Evolutionary conservation across 768 basidiomycete genomes (phyloP).

Genomic region (Collybia mongolica): DNA sequence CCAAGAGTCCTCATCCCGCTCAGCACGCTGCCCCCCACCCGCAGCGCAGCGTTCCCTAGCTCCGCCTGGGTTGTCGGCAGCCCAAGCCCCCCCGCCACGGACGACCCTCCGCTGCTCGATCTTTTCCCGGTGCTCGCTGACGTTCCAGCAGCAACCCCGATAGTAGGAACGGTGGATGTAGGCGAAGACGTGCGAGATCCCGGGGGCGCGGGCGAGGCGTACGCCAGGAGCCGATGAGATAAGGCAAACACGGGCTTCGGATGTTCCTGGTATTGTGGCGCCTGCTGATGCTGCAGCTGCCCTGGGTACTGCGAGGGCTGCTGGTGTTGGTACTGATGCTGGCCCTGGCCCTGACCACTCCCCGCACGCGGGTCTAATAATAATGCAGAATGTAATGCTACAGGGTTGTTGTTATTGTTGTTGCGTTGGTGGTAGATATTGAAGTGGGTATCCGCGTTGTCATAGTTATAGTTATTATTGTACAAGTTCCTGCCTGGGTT

Average conservation of each 20-base stretch:
- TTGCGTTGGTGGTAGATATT: background rate
- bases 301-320: background rate
- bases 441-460: background rate
- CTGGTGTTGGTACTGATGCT: background rate
- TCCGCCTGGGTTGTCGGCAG: constrained; percentile 40
- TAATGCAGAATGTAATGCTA: background rate
- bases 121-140: too few species aligned
- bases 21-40: constrained; percentile 59
- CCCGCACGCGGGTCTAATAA: too few species aligned
- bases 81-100: background rate
- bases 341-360: background rate
- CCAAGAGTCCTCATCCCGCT: constrained; percentile 65
- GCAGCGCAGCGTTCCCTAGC: constrained; percentile 52
- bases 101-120: too few species aligned
- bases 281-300: background rate
- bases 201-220: constrained; percentile 28
- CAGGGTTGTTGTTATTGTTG: constrained; percentile 1
- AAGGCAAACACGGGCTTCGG: constrained; percentile 58
- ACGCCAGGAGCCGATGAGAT: constrained; percentile 64
- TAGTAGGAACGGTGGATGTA: constrained; percentile 1
- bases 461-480: too few species aligned
- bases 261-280: constrained; percentile 2
- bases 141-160: too few species aligned
- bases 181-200: constrained; percentile 6
- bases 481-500: too few species aligned